These are phyloP conservation scores for Pleurotus pulmonarius DNA, from an alignment of 768 basidiomycete species.

Conservation along the genomic window DNA sequence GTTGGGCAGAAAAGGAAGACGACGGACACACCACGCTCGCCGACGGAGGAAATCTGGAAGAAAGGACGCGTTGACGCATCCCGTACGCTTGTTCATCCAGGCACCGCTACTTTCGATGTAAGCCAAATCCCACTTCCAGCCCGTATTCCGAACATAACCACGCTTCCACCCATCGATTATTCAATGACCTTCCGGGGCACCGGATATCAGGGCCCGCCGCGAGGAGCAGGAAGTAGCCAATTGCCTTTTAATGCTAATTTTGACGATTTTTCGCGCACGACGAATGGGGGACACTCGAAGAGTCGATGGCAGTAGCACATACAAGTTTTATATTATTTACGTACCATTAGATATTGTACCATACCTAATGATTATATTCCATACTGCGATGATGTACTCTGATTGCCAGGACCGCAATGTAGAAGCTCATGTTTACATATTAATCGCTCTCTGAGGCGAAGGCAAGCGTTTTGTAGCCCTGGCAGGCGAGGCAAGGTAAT, in stretches of 20 bases:
- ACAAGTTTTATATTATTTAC: background rate
- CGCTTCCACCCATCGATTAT: background rate
- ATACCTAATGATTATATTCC: background rate
- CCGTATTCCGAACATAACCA: slow-evolving; percentile 2
- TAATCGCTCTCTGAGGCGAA: too few species aligned
- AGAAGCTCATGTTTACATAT: too few species aligned
- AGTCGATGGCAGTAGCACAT: slow-evolving; percentile 10
- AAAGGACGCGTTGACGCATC: slow-evolving; percentile 41
- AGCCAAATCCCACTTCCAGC: background rate
- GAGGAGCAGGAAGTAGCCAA: background rate
- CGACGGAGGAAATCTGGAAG: slow-evolving; percentile 74
- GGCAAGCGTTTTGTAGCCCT: background rate
- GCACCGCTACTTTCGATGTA: background rate
- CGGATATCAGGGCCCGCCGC: background rate
- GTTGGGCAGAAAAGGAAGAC: slow-evolving; percentile 55
- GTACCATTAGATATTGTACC: background rate
- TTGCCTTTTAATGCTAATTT: background rate
- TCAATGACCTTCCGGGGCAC: background rate
- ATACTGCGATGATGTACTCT: background rate
- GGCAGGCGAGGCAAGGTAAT: background rate
- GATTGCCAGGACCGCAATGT: too few species aligned
- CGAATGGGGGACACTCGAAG: slow-evolving; percentile 3
- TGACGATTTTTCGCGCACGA: slow-evolving; percentile 1
- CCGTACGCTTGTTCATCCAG: slow-evolving; percentile 1
- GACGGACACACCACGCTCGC: slow-evolving; percentile 40